Percentiles rank a stretch among this genome's conserved stretches.
These are phyloP conservation scores for Trichoderma simmonsii DNA, from an alignment of 2,329 filamentous ascomycete species.

Conservation along the genomic window DNA sequence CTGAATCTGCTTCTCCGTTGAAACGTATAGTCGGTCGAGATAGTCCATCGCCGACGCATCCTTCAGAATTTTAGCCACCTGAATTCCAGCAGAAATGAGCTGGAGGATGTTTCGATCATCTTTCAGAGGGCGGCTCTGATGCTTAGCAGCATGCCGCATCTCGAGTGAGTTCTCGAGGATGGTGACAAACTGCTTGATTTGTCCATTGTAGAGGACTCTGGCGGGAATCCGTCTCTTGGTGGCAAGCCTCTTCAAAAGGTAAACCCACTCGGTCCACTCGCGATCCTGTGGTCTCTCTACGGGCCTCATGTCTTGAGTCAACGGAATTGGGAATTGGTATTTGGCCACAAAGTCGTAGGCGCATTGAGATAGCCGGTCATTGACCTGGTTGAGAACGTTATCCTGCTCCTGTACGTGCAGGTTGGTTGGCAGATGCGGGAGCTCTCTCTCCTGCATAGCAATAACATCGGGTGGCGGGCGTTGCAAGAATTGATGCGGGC, in stretches of 20 bases:
- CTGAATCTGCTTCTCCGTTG: constrained; percentile 75
- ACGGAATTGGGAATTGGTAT: constrained; percentile 84
- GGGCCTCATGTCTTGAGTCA: constrained; percentile 77
- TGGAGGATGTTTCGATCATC: constrained; percentile 87
- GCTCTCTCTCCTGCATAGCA: constrained; percentile 73
- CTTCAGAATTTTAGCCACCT: constrained; percentile 83
- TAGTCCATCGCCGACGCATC: constrained; percentile 81
- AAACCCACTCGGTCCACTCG: constrained; percentile 92
- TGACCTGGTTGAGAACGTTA: constrained; percentile 73
- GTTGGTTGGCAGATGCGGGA: constrained; percentile 79
- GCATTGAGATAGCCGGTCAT: constrained; percentile 79
- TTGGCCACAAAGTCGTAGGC: constrained; percentile 89
- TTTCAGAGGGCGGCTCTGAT: constrained; percentile 78
- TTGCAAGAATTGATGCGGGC: constrained; percentile 77
- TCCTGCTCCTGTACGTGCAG: constrained; percentile 83
- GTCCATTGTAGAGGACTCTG: constrained; percentile 79
- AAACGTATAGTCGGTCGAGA: constrained; percentile 76
- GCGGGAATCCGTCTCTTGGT: constrained; percentile 84
- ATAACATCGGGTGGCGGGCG: constrained; percentile 68
- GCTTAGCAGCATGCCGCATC: constrained; percentile 81
- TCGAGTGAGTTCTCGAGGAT: constrained; percentile 85
- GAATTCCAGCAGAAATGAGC: constrained; percentile 80
- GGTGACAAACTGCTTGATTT: constrained; percentile 88
- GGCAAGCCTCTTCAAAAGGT: constrained; percentile 78
- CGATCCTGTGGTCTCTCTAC: constrained; percentile 71